A percentile compares a stretch with the other conserved stretches of the same genome.
Evolutionary conservation across 2,329 filamentous ascomycete genomes (phyloP).

Genomic region (Podosphaera xanthii): DNA sequence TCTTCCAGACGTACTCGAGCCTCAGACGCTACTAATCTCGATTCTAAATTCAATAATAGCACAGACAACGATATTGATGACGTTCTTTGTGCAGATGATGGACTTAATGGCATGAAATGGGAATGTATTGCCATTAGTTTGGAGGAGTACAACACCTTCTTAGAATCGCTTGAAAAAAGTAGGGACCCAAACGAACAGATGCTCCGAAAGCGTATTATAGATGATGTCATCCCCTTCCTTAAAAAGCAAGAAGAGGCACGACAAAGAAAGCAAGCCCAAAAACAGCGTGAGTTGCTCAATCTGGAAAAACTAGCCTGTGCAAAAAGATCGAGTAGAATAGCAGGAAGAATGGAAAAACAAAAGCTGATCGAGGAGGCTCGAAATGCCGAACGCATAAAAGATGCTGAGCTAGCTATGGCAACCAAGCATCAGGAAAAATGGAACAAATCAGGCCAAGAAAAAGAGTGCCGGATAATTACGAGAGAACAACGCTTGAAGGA

Average conservation of each 20-base stretch:
- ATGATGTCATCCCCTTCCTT: slow-evolving; percentile 64
- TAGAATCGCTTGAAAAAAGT: slow-evolving; percentile 49
- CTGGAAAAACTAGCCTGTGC: slow-evolving; percentile 77
- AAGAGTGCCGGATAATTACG: slow-evolving; percentile 59
- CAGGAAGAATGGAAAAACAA: slow-evolving; percentile 57
- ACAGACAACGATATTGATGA: neutral
- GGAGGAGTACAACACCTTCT: slow-evolving; percentile 49
- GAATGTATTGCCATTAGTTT: slow-evolving; percentile 73
- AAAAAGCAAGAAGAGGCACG: slow-evolving; percentile 55
- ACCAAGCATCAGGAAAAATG: slow-evolving; percentile 42
- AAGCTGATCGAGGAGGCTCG: slow-evolving; percentile 46
- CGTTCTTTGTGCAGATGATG: slow-evolving; percentile 28
- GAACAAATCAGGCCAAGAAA: slow-evolving; percentile 40
- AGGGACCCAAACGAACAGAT: slow-evolving; percentile 70
- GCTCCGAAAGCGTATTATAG: slow-evolving; percentile 45
- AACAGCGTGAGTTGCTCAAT: slow-evolving; percentile 59
- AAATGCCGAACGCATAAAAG: slow-evolving; percentile 45
- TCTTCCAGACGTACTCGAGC: slow-evolving; percentile 50
- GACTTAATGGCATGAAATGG: slow-evolving; percentile 61
- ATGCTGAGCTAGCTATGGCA: slow-evolving; percentile 39
- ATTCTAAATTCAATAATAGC: neutral
- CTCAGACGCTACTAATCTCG: slow-evolving; percentile 19
- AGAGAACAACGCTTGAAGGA: slow-evolving; percentile 71
- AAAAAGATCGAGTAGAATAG: slow-evolving; percentile 79
- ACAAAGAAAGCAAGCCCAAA: slow-evolving; percentile 42